Base-by-base conservation (phyloP, 78 protist genomes). In the Chrysochromulina tobinii region DNA sequence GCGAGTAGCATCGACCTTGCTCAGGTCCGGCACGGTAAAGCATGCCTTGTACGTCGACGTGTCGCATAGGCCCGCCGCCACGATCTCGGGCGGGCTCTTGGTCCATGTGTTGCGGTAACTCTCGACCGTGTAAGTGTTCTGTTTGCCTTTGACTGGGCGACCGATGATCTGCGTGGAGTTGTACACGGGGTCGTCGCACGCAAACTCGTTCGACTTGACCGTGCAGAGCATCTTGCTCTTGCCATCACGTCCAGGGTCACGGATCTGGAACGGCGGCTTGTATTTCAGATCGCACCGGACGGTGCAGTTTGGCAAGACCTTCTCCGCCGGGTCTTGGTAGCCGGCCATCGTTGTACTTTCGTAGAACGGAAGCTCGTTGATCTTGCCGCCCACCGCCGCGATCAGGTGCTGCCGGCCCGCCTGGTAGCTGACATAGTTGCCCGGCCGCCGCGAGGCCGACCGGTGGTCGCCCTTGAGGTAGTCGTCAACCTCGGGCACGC, bases 241-340 rank as follows among this genome's bases (percentile, higher is more conserved):
- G 81, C n/a, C 7, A 14, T 72, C 15, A 53, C 48, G 53, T 14
- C n/a, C 48, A 5, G 81, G 81, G 81, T 72, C 81, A 2, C 81
- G 48, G n/a, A 72, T 38, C 81, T 72, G 81, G 81, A 72, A 72
- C 53, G 81, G 14, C 53, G 81, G 57, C 81, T 72, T 72, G 57
- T 9, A 4, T 38, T 38, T 38, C 20, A 72, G 53, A 53, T 72
- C 81, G 81, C 81, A 72, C 18, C 81, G 81, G 17, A 4, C 11
- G 20, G 81, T 72, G n/a, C 25, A 25, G 14, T 4, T 9, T 3
- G 48, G 53, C n/a, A 23, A 7, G 15, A 15, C 14, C 20, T 14
- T 7, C 12, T 11, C 15, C 3, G 15, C 3, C 81, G 81, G 54
- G 25, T 72, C 54, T 2, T 2, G n/a, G 53, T n/a, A 72, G 48